phyloP scores from a whole-genome alignment of 352 stramenopile species.

The Pythium pyrilobum region DNA sequence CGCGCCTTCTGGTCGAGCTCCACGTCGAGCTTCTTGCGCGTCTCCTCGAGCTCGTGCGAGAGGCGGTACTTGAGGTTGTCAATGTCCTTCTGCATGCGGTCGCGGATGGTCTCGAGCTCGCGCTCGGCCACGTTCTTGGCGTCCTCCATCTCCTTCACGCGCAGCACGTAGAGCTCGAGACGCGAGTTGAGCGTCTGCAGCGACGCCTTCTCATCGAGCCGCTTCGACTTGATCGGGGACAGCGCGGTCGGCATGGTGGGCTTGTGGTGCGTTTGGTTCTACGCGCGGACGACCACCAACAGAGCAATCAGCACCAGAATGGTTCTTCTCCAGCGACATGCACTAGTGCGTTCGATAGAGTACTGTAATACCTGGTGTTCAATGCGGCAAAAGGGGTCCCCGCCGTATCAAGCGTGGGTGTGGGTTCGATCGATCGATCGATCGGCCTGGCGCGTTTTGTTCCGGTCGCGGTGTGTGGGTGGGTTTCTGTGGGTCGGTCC shows the following conservation, averaged over 20 bases:
- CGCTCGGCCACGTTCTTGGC: slow-evolving; percentile 66
- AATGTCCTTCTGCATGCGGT: slow-evolving; percentile 77
- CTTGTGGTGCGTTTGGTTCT: too few species aligned
- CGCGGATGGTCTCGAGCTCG: slow-evolving; percentile 75
- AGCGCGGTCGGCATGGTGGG: slow-evolving; percentile 48
- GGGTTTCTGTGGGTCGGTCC: slow-evolving; percentile 13
- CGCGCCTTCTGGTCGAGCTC: slow-evolving; percentile 70
- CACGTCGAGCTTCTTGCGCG: slow-evolving; percentile 72
- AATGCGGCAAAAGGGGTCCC: too few species aligned
- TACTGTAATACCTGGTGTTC: too few species aligned
- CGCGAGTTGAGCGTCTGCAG: slow-evolving; percentile 79
- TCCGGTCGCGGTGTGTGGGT: slow-evolving; percentile 2
- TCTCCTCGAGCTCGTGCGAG: slow-evolving; percentile 70
- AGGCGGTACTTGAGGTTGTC: slow-evolving; percentile 51
- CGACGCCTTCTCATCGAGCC: slow-evolving; percentile 76
- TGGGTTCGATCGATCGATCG: too few species aligned
- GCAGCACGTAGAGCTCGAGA: slow-evolving; percentile 78
- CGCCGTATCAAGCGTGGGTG: not conserved
- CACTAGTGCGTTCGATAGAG: too few species aligned
- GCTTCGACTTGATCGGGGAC: slow-evolving; percentile 82
- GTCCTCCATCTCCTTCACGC: slow-evolving; percentile 79
- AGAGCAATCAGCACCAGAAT: too few species aligned
- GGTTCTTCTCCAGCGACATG: too few species aligned
- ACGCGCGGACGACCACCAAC: too few species aligned
- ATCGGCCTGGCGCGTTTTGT: slow-evolving; percentile 7